A percentile compares a stretch with the other conserved stretches of the same genome.
These are phyloP conservation scores for Leccinum pellstonianum DNA, from an alignment of 768 basidiomycete species.

Conservation along the genomic window DNA sequence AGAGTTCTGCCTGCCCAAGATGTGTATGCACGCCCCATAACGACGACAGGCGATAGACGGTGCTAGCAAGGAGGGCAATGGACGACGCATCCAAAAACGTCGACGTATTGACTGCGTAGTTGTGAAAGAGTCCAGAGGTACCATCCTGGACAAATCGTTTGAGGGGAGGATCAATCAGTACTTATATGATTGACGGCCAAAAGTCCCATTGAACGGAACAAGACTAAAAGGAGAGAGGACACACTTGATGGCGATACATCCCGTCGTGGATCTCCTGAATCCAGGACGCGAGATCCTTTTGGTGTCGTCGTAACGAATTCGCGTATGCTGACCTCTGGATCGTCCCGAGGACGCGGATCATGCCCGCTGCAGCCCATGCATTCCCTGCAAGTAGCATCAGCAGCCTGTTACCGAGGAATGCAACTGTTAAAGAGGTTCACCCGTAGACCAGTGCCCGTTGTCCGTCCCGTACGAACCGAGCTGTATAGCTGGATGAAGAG, in stretches of 20 bases:
- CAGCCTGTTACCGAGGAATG: background rate
- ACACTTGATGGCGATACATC: constrained; percentile 61
- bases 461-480: constrained; percentile 56
- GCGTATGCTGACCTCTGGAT: constrained; percentile 62
- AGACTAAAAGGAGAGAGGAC: constrained; percentile 22
- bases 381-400: constrained; percentile 55
- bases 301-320: constrained; percentile 46
- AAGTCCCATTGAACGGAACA: background rate
- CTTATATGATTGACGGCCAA: background rate
- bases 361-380: constrained; percentile 87
- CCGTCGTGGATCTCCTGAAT: constrained; percentile 69
- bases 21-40: constrained; percentile 47
- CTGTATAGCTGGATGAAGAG: constrained; percentile 58
- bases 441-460: constrained; percentile 77
- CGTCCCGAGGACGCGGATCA: constrained; percentile 78
- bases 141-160: background rate
- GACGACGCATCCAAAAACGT: constrained; percentile 74
- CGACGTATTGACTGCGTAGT: constrained; percentile 60
- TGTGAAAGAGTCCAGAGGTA: constrained; percentile 46
- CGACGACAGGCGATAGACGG: constrained; percentile 71
- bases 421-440: constrained; percentile 30
- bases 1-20: constrained; percentile 57
- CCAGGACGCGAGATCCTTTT: constrained; percentile 62
- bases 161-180: background rate
- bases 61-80: constrained; percentile 71